phyloP scores from a whole-genome alignment of 768 basidiomycete genomes.

The Russula sp. region DNA sequence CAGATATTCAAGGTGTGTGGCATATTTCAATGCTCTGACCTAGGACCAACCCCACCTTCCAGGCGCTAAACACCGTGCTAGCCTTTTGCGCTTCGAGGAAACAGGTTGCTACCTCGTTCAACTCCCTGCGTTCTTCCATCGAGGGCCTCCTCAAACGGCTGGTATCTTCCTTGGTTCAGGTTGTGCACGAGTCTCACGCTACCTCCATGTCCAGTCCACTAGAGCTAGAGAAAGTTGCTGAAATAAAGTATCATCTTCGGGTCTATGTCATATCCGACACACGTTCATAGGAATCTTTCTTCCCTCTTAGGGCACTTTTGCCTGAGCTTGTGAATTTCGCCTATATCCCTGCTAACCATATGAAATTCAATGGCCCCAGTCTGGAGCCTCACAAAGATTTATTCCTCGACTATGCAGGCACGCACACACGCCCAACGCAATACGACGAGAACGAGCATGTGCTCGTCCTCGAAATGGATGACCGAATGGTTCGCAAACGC shows the following conservation, averaged over 20 bases:
- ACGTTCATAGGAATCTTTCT: not conserved
- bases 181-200: slow-evolving; percentile 1
- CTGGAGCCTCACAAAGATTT: slow-evolving; percentile 17
- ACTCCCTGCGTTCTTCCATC: slow-evolving; percentile 67
- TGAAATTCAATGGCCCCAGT: slow-evolving; percentile 45
- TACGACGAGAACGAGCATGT: slow-evolving; percentile 42
- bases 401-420: not conserved
- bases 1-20: slow-evolving; percentile 16
- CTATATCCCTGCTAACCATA: slow-evolving; percentile 59
- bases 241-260: slow-evolving; percentile 57
- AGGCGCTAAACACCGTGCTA: slow-evolving; percentile 86
- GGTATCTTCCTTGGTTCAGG: slow-evolving; percentile 17
- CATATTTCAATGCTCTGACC: not conserved
- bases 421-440: slow-evolving; percentile 24
- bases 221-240: slow-evolving; percentile 68
- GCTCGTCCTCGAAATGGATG: slow-evolving; percentile 44
- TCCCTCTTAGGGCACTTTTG: slow-evolving; percentile 54
- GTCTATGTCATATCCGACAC: not conserved
- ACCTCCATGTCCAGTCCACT: slow-evolving; percentile 47
- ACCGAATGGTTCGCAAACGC: slow-evolving; percentile 27
- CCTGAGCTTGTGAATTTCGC: slow-evolving; percentile 78
- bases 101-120: slow-evolving; percentile 73
- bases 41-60: not conserved
- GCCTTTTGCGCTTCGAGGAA: slow-evolving; percentile 81
- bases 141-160: slow-evolving; percentile 73